These are phyloP conservation scores for Pavlovales sp. DNA, from an alignment of 208 protist genomes.

Conservation along the genomic window DNA sequence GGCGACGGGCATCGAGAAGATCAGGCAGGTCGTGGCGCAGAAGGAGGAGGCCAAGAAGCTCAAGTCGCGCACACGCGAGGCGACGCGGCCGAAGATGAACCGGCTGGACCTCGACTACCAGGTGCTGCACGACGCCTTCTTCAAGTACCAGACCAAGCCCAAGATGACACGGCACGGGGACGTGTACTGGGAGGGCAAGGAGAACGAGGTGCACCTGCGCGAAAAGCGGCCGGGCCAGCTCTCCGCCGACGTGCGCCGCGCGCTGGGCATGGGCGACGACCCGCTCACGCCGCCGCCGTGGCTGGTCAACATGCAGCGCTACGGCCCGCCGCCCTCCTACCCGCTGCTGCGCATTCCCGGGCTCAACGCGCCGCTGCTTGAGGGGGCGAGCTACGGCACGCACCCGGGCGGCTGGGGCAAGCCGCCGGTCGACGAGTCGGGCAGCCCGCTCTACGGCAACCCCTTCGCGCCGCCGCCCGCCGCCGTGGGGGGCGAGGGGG, in stretches of 20 bases:
- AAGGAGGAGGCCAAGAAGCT: constrained; percentile 67
- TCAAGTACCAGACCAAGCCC: constrained; percentile 93
- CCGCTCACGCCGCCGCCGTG: constrained; percentile 86
- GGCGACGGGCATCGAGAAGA: constrained; percentile 79
- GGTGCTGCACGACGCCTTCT: constrained; percentile 92
- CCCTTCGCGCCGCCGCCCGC: constrained; percentile 61
- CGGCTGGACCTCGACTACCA: constrained; percentile 85
- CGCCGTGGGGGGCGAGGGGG: not conserved
- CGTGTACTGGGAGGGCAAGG: constrained; percentile 83
- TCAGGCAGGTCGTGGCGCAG: constrained; percentile 72
- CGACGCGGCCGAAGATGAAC: constrained; percentile 77
- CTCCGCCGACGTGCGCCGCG: constrained; percentile 78
- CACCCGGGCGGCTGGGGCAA: constrained; percentile 95
- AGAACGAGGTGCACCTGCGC: constrained; percentile 73
- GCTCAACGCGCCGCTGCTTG: constrained; percentile 95
- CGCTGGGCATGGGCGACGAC: constrained; percentile 88
- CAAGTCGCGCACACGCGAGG: constrained; percentile 65
- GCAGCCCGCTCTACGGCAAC: constrained; percentile 69
- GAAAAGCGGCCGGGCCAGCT: constrained; percentile 76
- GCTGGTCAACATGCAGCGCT: constrained; percentile 97
- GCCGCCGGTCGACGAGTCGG: constrained; percentile 77
- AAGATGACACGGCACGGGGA: constrained; percentile 83
- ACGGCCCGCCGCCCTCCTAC: constrained; percentile 96
- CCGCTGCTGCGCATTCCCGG: constrained; percentile 93
- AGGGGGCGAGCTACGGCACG: constrained; percentile 84